Evolutionary conservation across 1,284 basidiomycete genomes (phyloP), one percentile per base, ranked within the genome.

Genomic region (Ganoderma sinense): DNA sequence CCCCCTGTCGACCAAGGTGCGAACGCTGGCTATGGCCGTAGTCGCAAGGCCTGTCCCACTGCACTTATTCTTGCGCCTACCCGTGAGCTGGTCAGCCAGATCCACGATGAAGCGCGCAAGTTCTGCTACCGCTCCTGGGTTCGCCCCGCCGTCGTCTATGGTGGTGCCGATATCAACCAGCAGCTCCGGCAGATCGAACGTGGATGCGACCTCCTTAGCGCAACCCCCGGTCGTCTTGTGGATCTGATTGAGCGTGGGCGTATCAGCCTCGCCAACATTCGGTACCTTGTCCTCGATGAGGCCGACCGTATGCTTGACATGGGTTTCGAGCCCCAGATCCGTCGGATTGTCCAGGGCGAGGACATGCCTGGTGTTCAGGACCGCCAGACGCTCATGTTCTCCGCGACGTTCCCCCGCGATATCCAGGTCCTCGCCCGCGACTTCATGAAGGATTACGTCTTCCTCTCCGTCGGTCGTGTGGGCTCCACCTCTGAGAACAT

Each of bases 271-370:
- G 91, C 95, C 77, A 99, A 99, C 84, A 94, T 99, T 83, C 94
- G 95, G 77, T 99, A 98, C 85, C 93, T 99, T 66, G 98, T 99
- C 43, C 93, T 99, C 69, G 98, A 99, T 79, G 98, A 99, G 86
- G 98, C 97, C 72, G 98, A 99, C 86, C 95, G 97, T 79, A 99
- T 99, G 97, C 90, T 99, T 78, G 97, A 99, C 87, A 99, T 99
- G 97, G 97, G 97, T 94, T 99, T 99, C 88, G 97, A 99, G 84
- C 98, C 98, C 71, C 97, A 99, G 84, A 99, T 99, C 79, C 91
- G 97, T 74, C 90, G 97, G 64, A 99, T 99, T 80, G 98, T 99
- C 40, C 95, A 99, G 82, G 95, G 95, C 74, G 97, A 97, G 79
- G 98, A 99, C 82, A 99, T 99, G 97, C 97, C 98, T 36, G 94